A percentile compares a stretch with the other conserved stretches of the same genome.
These are phyloP conservation scores for Ophiostoma perfectum DNA, from an alignment of 2,329 filamentous ascomycete species.

Conservation along the genomic window DNA sequence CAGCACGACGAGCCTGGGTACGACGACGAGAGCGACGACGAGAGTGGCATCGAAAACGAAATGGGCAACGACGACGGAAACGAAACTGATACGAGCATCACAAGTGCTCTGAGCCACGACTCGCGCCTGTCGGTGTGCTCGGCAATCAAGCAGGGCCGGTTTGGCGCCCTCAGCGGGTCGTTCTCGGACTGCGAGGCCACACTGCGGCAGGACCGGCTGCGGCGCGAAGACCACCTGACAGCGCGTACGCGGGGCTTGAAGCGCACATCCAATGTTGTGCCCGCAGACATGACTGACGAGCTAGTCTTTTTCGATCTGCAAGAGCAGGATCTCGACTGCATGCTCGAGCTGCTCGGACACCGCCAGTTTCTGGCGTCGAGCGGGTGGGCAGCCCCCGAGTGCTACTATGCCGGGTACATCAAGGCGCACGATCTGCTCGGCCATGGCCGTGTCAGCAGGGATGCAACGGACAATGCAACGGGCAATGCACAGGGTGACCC, in stretches of 20 bases:
- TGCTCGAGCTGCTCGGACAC: conserved; percentile 12
- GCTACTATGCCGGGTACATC: conserved; percentile 23
- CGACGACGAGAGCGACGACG: conserved; percentile 1
- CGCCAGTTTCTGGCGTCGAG: not conserved
- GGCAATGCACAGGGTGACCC: not conserved
- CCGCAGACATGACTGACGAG: conserved; percentile 11
- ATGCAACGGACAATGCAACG: not conserved
- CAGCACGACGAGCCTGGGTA: conserved; percentile 4
- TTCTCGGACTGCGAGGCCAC: not conserved
- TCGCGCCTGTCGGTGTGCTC: conserved; percentile 14
- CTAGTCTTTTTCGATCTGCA: conserved; percentile 22
- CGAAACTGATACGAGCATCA: not conserved
- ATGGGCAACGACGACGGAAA: not conserved
- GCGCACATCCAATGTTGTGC: not conserved
- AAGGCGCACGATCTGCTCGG: conserved; percentile 13
- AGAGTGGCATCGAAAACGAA: not conserved
- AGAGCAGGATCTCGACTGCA: conserved; percentile 19
- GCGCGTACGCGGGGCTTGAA: not conserved
- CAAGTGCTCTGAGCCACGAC: not conserved
- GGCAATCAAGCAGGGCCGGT: not conserved
- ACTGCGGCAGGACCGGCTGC: conserved; percentile 6
- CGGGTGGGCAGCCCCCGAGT: conserved; percentile 13
- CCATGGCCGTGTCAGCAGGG: not conserved
- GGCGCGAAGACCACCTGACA: conserved; percentile 13
- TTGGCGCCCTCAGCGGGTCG: not conserved